Evolutionary conservation across 345 rosid species (phyloP).

Genomic region (Aurinia saxatilis): DNA sequence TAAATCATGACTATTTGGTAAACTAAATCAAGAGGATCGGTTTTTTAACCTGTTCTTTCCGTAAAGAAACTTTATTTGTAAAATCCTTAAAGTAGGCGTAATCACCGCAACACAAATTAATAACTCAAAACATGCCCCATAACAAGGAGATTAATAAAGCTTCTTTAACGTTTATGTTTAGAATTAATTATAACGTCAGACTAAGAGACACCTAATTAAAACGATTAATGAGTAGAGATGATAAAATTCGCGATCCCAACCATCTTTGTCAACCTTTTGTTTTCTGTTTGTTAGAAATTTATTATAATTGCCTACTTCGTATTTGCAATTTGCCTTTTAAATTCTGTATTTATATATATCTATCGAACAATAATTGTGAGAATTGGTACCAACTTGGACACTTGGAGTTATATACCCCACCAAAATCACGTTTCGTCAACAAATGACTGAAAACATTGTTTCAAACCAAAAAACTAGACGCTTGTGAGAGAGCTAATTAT

Average conservation of each 20-base stretch:
- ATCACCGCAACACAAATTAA: background rate
- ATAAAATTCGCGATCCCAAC: background rate
- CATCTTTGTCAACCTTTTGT: conserved; percentile 4
- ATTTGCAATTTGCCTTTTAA: background rate
- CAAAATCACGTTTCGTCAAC: background rate
- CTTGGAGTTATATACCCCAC: background rate
- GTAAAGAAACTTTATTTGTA: too few relatives aligned
- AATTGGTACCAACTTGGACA: conserved; percentile 2
- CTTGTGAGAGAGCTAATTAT: background rate
- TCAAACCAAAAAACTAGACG: background rate
- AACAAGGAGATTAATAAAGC: background rate
- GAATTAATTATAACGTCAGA: conserved; percentile 7
- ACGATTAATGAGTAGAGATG: background rate
- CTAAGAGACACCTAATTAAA: background rate
- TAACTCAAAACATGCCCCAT: background rate
- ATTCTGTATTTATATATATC: background rate
- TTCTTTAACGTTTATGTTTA: background rate
- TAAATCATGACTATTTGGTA: too few relatives aligned
- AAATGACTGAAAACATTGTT: background rate
- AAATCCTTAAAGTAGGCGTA: too few relatives aligned
- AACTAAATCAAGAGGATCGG: too few relatives aligned
- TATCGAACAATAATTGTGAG: background rate
- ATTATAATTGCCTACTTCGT: background rate
- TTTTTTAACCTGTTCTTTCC: too few relatives aligned
- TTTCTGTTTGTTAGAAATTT: background rate